These are phyloP conservation scores for Alternaria sp. DNA, from an alignment of 2,329 filamentous ascomycete species.

Conservation along the genomic window DNA sequence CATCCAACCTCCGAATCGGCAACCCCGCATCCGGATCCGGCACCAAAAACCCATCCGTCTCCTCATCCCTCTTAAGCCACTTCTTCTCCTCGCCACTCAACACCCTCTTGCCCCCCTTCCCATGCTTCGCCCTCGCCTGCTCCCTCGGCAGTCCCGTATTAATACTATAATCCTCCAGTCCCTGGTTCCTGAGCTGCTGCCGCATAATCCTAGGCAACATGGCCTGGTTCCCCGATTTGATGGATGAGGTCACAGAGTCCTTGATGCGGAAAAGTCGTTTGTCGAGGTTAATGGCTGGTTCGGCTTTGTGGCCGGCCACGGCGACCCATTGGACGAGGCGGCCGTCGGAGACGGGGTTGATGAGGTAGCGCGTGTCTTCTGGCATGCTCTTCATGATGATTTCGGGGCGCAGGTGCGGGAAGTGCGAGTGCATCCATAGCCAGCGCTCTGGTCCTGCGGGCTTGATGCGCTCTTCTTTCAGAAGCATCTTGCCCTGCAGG, in stretches of 20 bases:
- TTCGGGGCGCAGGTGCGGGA: conserved; percentile 41
- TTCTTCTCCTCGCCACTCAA: conserved; percentile 10
- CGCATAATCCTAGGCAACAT: conserved; percentile 21
- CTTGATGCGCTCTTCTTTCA: conserved; percentile 10
- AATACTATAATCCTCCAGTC: conserved; percentile 4
- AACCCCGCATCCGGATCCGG: not conserved
- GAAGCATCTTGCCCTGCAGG: not conserved
- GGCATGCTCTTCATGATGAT: conserved; percentile 42
- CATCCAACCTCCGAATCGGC: not conserved
- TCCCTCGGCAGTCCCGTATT: conserved; percentile 9
- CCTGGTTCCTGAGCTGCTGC: not conserved
- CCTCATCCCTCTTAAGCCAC: not conserved
- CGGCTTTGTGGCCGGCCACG: not conserved
- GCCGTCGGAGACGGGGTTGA: conserved; percentile 34
- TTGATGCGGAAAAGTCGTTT: conserved; percentile 24
- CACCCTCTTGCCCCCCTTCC: not conserved
- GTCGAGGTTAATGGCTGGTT: conserved; percentile 5
- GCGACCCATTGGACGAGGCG: conserved; percentile 35
- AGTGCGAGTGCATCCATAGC: conserved; percentile 33
- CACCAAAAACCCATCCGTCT: not conserved
- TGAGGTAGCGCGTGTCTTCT: conserved; percentile 18
- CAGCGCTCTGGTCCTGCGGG: conserved; percentile 5
- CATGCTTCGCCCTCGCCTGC: conserved; percentile 2
- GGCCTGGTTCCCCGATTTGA: conserved; percentile 12
- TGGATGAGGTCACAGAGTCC: conserved; percentile 6